Conservation (phyloP, 495 filamentous ascomycete species). For the Daldinia vernicosa region DNA sequence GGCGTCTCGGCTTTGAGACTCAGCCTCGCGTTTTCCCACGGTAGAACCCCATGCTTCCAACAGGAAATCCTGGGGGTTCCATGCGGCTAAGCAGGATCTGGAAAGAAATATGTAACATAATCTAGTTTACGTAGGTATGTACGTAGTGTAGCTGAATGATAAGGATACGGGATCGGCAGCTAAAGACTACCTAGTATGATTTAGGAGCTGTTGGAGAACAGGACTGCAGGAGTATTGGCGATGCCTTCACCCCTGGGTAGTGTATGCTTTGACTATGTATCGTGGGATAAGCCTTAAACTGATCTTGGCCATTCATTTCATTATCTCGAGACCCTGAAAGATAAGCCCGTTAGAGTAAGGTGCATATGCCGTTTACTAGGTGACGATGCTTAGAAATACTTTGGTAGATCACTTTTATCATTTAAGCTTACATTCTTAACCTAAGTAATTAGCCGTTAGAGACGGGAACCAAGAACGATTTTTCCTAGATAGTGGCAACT, state of each 20-base stretch:
- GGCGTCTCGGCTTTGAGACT: conserved; percentile 23
- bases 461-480: background rate
- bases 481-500: background rate
- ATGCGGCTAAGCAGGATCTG: conserved; percentile 17
- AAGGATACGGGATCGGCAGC: background rate
- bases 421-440: background rate
- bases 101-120: conserved; percentile 6
- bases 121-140: background rate
- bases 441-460: background rate
- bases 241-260: background rate
- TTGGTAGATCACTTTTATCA: background rate
- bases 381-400: background rate
- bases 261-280: background rate
- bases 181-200: background rate
- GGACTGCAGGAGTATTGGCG: background rate
- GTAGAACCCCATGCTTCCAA: conserved; percentile 23
- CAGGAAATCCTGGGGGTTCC: conserved; percentile 1
- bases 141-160: background rate
- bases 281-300: background rate
- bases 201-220: background rate
- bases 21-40: background rate
- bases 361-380: background rate
- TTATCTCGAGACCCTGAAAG: background rate
- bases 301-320: background rate
- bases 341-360: background rate